Base-by-base conservation (phyloP, 176 grass and related monocot genomes). In the Oryza meyeriana region DNA sequence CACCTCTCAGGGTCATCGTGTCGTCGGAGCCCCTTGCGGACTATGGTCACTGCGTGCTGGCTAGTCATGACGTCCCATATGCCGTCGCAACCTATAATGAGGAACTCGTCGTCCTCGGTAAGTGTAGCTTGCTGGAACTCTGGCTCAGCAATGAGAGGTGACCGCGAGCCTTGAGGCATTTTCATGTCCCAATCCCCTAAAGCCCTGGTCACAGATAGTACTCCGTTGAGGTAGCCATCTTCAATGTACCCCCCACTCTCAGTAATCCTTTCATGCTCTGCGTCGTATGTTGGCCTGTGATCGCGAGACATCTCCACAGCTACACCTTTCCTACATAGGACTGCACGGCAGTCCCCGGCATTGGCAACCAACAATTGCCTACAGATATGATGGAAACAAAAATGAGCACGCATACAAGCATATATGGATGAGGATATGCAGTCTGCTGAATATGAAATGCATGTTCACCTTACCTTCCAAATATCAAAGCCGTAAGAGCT, bases 171-270 rank as follows among this genome's bases (percentile, higher is more conserved):
- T 57, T 48, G 42, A 3, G 92, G 90, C 61, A 82, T 70, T 63
- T 98, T 98, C 84, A 98, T 41, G 47, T 98, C 96, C 96, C 93
- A 98, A 62, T 98, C 96, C 4, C 96, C 96, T 3, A 98, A 61
- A 62, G 96, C 93, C 27, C 96, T 82, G 6, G 93, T 90, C 17
- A 98, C 86, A 5, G 93, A 95, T 17, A 98, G 89, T 30, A 93
- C 88, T 0, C 96, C 96, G 0, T 95, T 98, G 71, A 98, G 88
- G 69, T 93, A 95, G 22, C 96, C 93, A 9, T 91, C 90, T 12
- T 95, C 92, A 20, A 98, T 86, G 83, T 86, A 95, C 18, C 96
- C 96, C 5, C 96, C 96, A 16, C 78, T 88, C 31, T 81, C 65
- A 0, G 79, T 67, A 2, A 98, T 83, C 32, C 92, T 92, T 63